phyloP scores from a whole-genome alignment of 257 asterid genomes.

The Plantago elongata region DNA sequence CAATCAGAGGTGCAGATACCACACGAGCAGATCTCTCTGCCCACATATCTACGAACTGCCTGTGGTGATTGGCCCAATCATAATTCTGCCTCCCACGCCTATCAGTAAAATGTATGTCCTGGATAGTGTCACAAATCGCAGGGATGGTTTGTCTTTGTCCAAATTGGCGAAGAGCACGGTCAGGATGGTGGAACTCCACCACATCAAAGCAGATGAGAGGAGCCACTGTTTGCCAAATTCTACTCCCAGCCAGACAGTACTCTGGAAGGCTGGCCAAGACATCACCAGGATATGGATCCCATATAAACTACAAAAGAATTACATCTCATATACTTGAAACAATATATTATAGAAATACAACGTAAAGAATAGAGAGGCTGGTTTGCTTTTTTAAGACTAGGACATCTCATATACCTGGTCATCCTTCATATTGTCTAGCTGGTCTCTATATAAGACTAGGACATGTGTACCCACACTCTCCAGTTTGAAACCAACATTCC shows the following conservation, averaged over 20 bases:
- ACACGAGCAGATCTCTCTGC: conserved; percentile 41
- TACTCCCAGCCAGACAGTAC: conserved; percentile 59
- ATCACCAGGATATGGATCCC: conserved; percentile 66
- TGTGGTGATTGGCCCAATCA: conserved; percentile 78
- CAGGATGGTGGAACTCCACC: conserved; percentile 73
- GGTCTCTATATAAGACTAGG: conserved; percentile 46
- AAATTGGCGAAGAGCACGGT: conserved; percentile 69
- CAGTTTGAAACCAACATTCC: conserved; percentile 84
- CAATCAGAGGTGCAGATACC: conserved; percentile 36
- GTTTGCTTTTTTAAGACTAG: conserved; percentile 4
- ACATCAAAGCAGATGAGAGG: conserved; percentile 81
- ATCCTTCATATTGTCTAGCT: conserved; percentile 58
- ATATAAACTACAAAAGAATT: conserved; percentile 45
- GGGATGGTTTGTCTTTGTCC: conserved; percentile 68
- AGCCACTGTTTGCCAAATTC: conserved; percentile 60
- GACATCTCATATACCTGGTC: no score
- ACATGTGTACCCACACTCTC: conserved; percentile 70
- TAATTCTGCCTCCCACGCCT: conserved; percentile 80
- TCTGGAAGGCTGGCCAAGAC: conserved; percentile 55
- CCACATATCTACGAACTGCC: conserved; percentile 71
- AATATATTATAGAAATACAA: neutral
- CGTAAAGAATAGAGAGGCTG: neutral
- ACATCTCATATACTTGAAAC: conserved; percentile 18
- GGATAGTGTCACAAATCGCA: conserved; percentile 54
- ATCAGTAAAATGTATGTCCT: conserved; percentile 66